Base-by-base conservation (phyloP, 331 rosid species). In the Rhamnella rubrinervis region DNA sequence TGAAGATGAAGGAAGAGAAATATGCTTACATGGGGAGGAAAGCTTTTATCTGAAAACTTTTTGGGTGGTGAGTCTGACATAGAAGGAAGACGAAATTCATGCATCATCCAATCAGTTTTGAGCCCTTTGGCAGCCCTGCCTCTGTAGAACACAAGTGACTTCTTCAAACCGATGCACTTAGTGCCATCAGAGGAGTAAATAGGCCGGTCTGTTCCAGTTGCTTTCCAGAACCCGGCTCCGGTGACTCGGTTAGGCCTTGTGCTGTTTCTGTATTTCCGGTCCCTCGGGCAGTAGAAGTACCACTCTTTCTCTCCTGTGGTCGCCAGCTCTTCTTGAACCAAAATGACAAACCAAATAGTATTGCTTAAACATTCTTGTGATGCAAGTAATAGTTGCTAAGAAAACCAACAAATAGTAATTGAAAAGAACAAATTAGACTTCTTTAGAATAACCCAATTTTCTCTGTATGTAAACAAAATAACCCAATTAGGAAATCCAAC, bases 81-180 rank as follows among this genome's bases (percentile, higher is more conserved):
- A 14, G 69, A 79, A 59, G 96, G 97, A 1, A 92, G 68, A 61
- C 97, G 85, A 76, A 92, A 92, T 66, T 92, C 97, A 49, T 92
- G 96, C 97, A 92, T 92, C 96, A 92, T 92, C 96, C 97, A 92
- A 6, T 92, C 92, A 78, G 97, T 89, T 84, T 92, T 92, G 56
- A 68, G 61, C 1, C 96, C 97, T 68, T 82, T 89, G 31, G 96
- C 86, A 47, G 97, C 95, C 82, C 86, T 84, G 23, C 96, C 96
- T 77, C 82, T 82, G 69, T 90, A 90, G 78, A 90, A 90, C 11
- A 90, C 97, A 69, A 89, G 96, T 6, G 97, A 92, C 49, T 92
- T 92, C 84, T 92, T 92, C 79, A 92, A 75, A 16, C 97, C 97
- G 66, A 92, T 87, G 77, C 95, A 92, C 70, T 76, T 85, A 71